Base-by-base conservation (phyloP, 208 protist genomes). In the Jaenimonas drosophilae region DNA sequence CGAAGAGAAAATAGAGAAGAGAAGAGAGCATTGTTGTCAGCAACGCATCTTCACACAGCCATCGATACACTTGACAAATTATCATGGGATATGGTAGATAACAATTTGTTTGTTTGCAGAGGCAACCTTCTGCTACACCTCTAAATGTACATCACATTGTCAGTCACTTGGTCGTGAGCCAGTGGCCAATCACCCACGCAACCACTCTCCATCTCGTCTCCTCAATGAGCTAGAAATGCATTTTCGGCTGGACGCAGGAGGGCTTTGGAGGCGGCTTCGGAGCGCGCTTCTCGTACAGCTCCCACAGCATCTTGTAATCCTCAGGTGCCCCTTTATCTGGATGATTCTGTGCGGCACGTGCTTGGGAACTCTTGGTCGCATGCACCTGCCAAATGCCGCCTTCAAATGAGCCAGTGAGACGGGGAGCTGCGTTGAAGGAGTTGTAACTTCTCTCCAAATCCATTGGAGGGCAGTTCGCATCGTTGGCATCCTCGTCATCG, bases 281-380 rank as follows among this genome's bases (percentile, higher is more conserved):
- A 1, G 54, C 64, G 11, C 73, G 62, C 43, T 37, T 26, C 3
- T 74, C 51, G 41, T 76, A 76, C 60, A 82, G 31, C 17, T 64
- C 42, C 73, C 73, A 82, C 50, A 82, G 43, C 28, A 65, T 39
- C 21, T 70, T 53, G 43, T 72, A 40, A 7, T 45, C 34, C 36
- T 44, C 20, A n/a, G 31, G 37, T 4, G 14, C 25, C 16, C 36
- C 21, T 16, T 33, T 4, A 34, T 56, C 17, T n/a, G 40, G 16
- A 26, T 43, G 30, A 24, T 32, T 20, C 17, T 25, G 12, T 1
- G 1, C 4, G 6, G 12, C 12, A 9, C 20, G 42, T 6, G 31
- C 14, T 9, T 33, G 5, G 26, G n/a, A 26, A 17, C 42, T 48
- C 42, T 17, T 24, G 11, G 42, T 48, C 12, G 16, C 16, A 6